Evolutionary conservation across 129 eudicot species (phyloP).

Genomic region (Solidago caesia): DNA sequence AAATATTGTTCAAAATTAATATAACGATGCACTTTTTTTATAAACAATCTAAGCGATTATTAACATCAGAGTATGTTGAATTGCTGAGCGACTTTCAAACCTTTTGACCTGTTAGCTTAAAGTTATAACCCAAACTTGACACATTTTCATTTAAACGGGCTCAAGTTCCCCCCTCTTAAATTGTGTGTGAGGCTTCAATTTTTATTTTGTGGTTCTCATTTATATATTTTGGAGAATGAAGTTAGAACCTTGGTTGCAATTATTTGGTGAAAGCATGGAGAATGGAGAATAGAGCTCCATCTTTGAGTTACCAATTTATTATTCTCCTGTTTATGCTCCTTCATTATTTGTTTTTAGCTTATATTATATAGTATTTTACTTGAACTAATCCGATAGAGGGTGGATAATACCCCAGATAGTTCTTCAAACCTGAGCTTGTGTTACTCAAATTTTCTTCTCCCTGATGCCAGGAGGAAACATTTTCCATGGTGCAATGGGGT

Average conservation of each 20-base stretch:
- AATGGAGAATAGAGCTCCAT: background rate
- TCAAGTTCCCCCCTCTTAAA: background rate
- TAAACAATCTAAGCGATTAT: too few relatives aligned
- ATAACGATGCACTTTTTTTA: background rate
- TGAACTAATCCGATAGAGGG: background rate
- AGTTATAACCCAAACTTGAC: background rate
- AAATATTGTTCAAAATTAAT: too few relatives aligned
- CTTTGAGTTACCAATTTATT: background rate
- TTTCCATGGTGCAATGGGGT: conserved; percentile 98
- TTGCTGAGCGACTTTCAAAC: background rate
- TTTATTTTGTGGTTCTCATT: background rate
- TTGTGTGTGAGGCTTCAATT: background rate
- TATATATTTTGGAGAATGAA: background rate
- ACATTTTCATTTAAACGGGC: background rate
- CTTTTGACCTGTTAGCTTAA: background rate
- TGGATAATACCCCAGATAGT: background rate
- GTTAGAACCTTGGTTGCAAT: background rate
- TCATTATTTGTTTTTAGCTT: background rate
- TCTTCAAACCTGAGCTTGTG: background rate
- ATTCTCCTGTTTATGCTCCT: background rate
- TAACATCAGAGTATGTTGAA: background rate
- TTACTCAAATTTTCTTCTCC: too few relatives aligned
- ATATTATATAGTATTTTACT: background rate
- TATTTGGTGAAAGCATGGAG: background rate
- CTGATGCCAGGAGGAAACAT: conserved; percentile 80